A percentile compares a stretch with the other conserved stretches of the same genome.
phyloP scores from a whole-genome alignment of 1,284 basidiomycete genomes.

The Pseudozyma sp. region DNA sequence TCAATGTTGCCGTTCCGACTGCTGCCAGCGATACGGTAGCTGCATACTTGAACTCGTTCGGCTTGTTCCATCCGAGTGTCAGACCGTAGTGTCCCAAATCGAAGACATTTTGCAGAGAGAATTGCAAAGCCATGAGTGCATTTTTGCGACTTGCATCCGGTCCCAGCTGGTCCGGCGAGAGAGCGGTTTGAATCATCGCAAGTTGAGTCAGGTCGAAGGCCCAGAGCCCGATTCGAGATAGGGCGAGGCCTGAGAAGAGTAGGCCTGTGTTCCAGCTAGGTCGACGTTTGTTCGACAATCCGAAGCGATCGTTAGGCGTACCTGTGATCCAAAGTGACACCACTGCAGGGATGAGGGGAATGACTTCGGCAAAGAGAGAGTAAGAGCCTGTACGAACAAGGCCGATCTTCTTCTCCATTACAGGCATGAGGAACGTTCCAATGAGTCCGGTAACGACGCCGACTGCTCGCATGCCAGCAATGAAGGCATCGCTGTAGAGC shows the following conservation, averaged over 20 bases:
- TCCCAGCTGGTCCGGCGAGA: conserved; percentile 39
- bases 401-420: conserved; percentile 71
- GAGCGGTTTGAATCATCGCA: conserved; percentile 68
- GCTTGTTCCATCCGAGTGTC: conserved; percentile 52
- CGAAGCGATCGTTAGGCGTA: conserved; percentile 28
- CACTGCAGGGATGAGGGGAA: conserved; percentile 46
- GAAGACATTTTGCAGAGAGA: conserved; percentile 54
- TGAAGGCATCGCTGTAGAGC: conserved; percentile 71
- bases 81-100: conserved; percentile 56
- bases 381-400: conserved; percentile 72
- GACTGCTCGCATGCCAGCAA: conserved; percentile 74
- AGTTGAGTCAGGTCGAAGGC: conserved; percentile 73
- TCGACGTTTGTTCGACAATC: conserved; percentile 31
- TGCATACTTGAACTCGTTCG: conserved; percentile 56
- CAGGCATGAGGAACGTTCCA: conserved; percentile 72
- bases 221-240: conserved; percentile 73
- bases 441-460: conserved; percentile 72
- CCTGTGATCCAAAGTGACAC: conserved; percentile 51
- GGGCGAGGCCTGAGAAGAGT: conserved; percentile 71
- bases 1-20: conserved; percentile 45
- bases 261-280: conserved; percentile 54
- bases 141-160: conserved; percentile 45
- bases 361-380: conserved; percentile 46
- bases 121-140: conserved; percentile 55
- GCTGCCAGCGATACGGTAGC: conserved; percentile 53